A percentile compares a stretch with the other conserved stretches of the same genome.
phyloP scores from a whole-genome alignment of 2,329 filamentous ascomycete species.

The Ascochyta lentis region DNA sequence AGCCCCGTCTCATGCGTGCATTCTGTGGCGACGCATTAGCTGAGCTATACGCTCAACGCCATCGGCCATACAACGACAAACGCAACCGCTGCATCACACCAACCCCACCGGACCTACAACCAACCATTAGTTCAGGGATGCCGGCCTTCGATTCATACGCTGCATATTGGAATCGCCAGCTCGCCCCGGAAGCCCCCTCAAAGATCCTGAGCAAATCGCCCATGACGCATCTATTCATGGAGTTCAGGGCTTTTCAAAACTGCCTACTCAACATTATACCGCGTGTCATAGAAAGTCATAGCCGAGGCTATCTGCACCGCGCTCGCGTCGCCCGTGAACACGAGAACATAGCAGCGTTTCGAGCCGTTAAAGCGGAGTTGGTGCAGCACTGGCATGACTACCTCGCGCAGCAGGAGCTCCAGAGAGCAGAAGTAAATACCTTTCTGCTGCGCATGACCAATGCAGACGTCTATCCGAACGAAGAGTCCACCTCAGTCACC shows the following conservation, averaged over 20 bases:
- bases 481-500: background rate
- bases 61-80: background rate
- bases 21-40: constrained; percentile 22
- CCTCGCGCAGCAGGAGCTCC: constrained; percentile 32
- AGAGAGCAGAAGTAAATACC: constrained; percentile 30
- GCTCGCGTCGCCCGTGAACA: constrained; percentile 45
- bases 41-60: background rate
- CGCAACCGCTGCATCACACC: background rate
- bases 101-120: constrained; percentile 20
- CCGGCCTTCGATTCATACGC: constrained; percentile 31
- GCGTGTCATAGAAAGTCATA: constrained; percentile 17
- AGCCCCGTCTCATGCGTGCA: constrained; percentile 35
- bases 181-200: constrained; percentile 17
- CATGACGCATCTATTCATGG: constrained; percentile 40
- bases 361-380: constrained; percentile 35
- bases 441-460: constrained; percentile 30
- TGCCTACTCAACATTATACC: constrained; percentile 27
- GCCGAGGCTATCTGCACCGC: constrained; percentile 39
- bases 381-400: constrained; percentile 40
- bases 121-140: constrained; percentile 23
- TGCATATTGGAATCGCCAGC: constrained; percentile 27
- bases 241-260: constrained; percentile 43
- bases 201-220: constrained; percentile 28
- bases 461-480: constrained; percentile 35
- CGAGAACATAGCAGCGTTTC: constrained; percentile 39